These are phyloP conservation scores for Fulvia fulva DNA, from an alignment of 2,329 filamentous ascomycete species.

Conservation along the genomic window DNA sequence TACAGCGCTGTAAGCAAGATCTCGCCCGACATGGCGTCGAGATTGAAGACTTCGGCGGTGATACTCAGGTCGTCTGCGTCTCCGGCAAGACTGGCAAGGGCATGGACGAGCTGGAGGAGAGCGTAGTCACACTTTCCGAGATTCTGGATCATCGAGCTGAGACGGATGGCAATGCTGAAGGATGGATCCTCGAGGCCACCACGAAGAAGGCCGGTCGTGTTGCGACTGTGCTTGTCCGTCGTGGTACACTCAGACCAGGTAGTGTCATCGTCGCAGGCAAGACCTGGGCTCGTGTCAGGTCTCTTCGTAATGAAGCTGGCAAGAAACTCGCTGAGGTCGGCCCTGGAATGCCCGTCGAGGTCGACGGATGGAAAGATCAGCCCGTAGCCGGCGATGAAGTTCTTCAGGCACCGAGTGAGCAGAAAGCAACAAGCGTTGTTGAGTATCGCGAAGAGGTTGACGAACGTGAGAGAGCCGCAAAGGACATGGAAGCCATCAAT, in stretches of 20 bases:
- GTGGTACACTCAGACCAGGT: constrained; percentile 76
- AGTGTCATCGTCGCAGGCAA: constrained; percentile 83
- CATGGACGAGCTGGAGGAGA: constrained; percentile 89
- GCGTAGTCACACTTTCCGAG: constrained; percentile 78
- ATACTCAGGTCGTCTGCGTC: constrained; percentile 85
- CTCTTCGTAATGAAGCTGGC: constrained; percentile 80
- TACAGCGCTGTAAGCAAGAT: constrained; percentile 83
- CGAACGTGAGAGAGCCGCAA: constrained; percentile 61
- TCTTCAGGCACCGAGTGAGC: constrained; percentile 75
- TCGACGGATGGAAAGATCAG: constrained; percentile 90
- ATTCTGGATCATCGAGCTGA: constrained; percentile 87
- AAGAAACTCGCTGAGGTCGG: constrained; percentile 66
- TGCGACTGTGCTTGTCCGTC: constrained; percentile 82
- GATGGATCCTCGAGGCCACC: constrained; percentile 89
- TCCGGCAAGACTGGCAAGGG: constrained; percentile 91
- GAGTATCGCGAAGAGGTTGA: constrained; percentile 69
- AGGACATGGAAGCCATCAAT: constrained; percentile 74
- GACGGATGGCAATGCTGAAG: constrained; percentile 71
- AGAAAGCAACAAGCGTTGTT: constrained; percentile 71
- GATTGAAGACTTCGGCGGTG: constrained; percentile 91
- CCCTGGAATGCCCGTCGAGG: constrained; percentile 85
- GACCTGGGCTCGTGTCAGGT: constrained; percentile 82
- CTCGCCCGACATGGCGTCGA: constrained; percentile 78
- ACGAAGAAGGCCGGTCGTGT: constrained; percentile 80
- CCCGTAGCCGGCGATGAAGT: constrained; percentile 84